A percentile compares a stretch with the other conserved stretches of the same genome.
Evolutionary conservation across 441 rosid genomes (phyloP).

Genomic region (Adansonia madagascariensis): DNA sequence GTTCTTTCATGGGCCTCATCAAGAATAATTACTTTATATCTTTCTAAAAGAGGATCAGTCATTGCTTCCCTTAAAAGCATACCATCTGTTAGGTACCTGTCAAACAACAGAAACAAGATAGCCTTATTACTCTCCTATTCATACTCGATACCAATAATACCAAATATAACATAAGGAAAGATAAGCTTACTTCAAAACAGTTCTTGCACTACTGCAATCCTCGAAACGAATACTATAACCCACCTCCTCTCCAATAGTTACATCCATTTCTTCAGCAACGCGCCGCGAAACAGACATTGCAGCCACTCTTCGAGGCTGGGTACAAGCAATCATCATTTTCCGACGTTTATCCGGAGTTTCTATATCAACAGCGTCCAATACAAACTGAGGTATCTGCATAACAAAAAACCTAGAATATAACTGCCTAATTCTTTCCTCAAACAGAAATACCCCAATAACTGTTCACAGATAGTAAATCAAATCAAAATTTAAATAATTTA

Average conservation of each 20-base stretch:
- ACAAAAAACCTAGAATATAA: no score
- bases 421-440: slow-evolving; percentile 1
- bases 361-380: slow-evolving; percentile 77
- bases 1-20: slow-evolving; percentile 99
- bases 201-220: slow-evolving; percentile 83
- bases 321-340: slow-evolving; percentile 91
- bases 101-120: slow-evolving; percentile 10
- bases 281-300: slow-evolving; percentile 99
- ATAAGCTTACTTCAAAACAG: slow-evolving; percentile 81
- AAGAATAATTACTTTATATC: slow-evolving; percentile 92
- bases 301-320: slow-evolving; percentile 99
- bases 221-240: slow-evolving; percentile 98
- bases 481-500: not conserved
- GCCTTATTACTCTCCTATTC: not conserved
- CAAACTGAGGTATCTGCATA: slow-evolving; percentile 94
- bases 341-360: slow-evolving; percentile 76
- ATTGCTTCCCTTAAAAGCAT: slow-evolving; percentile 98
- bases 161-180: not conserved
- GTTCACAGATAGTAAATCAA: slow-evolving; percentile 8
- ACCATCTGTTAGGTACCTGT: slow-evolving; percentile 95
- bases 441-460: not conserved
- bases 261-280: slow-evolving; percentile 99
- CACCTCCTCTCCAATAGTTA: slow-evolving; percentile 93
- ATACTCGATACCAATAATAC: not conserved
- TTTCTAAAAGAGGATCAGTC: slow-evolving; percentile 95